Percentiles rank a stretch among this genome's conserved stretches.
Conservation (phyloP, 2,329 filamentous ascomycete genomes). For the Plenodomus biglobosus region DNA sequence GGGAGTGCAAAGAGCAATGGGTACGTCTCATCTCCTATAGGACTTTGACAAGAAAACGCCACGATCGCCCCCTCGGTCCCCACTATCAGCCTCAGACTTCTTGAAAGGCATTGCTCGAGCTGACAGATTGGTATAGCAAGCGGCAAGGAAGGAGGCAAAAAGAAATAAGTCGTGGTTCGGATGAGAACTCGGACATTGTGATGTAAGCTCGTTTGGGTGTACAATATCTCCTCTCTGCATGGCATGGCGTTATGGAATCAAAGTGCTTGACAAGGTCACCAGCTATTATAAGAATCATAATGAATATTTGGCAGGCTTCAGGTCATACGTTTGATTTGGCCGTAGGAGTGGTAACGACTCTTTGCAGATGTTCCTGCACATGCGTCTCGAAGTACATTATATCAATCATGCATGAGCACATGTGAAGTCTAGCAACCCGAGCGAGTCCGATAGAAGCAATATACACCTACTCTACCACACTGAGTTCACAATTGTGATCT, state of each 20-base stretch:
- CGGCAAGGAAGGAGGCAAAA: constrained; percentile 25
- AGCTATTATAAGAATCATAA: too few relatives aligned
- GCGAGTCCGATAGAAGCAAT: too few relatives aligned
- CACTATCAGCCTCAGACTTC: background rate
- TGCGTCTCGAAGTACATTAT: too few relatives aligned
- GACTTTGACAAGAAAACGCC: too few relatives aligned
- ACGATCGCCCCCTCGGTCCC: background rate
- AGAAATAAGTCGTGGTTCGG: constrained; percentile 26
- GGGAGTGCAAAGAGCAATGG: constrained; percentile 94
- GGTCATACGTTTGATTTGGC: too few relatives aligned
- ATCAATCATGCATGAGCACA: too few relatives aligned
- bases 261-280: background rate
- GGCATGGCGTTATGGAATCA: constrained; percentile 12
- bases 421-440: too few relatives aligned
- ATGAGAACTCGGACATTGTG: background rate
- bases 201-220: constrained; percentile 1
- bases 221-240: constrained; percentile 15
- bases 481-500: too few relatives aligned
- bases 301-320: too few relatives aligned
- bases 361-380: too few relatives aligned
- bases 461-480: too few relatives aligned
- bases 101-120: background rate
- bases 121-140: constrained; percentile 18
- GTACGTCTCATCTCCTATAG: constrained; percentile 54
- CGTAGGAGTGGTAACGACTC: too few relatives aligned